Percentiles rank a stretch among this genome's conserved stretches.
Conservation (phyloP, 495 filamentous ascomycete species). For the Cercophora samala region DNA sequence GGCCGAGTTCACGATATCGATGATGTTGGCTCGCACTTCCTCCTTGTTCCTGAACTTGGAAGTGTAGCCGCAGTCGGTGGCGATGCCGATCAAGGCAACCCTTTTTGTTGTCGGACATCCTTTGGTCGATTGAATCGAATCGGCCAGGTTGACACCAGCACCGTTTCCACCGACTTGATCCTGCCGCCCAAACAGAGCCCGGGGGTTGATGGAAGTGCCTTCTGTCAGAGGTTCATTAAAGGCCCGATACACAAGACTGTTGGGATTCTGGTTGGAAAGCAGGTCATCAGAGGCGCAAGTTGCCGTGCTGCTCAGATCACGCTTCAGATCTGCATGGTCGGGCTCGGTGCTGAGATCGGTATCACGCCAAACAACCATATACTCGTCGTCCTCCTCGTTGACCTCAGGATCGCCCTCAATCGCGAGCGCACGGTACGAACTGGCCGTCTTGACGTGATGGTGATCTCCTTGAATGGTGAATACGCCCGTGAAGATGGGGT, state of each 20-base stretch:
- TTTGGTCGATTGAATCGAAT: conserved; percentile 72
- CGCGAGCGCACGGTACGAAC: conserved; percentile 70
- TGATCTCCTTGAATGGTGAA: conserved; percentile 77
- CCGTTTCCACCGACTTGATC: conserved; percentile 66
- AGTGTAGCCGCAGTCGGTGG: conserved; percentile 88
- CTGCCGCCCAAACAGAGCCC: conserved; percentile 43
- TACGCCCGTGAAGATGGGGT: conserved; percentile 85
- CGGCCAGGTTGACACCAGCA: conserved; percentile 76
- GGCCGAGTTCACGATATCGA: conserved; percentile 79
- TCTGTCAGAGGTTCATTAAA: conserved; percentile 29
- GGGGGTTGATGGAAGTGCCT: conserved; percentile 29
- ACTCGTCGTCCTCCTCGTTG: conserved; percentile 60
- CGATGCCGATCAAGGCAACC: conserved; percentile 87
- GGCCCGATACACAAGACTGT: conserved; percentile 60
- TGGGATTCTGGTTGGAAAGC: conserved; percentile 63
- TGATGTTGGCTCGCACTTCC: conserved; percentile 64
- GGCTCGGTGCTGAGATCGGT: conserved; percentile 62
- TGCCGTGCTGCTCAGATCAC: conserved; percentile 29
- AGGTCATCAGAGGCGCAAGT: conserved; percentile 66
- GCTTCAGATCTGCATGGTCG: conserved; percentile 35
- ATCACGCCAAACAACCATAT: conserved; percentile 89
- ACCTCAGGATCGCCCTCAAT: conserved; percentile 70
- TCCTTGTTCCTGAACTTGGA: conserved; percentile 60
- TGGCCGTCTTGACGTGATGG: conserved; percentile 80
- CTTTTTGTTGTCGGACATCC: conserved; percentile 86